phyloP scores from a whole-genome alignment of 2,329 filamentous ascomycete genomes.

The Chaetomiaceae sp. region DNA sequence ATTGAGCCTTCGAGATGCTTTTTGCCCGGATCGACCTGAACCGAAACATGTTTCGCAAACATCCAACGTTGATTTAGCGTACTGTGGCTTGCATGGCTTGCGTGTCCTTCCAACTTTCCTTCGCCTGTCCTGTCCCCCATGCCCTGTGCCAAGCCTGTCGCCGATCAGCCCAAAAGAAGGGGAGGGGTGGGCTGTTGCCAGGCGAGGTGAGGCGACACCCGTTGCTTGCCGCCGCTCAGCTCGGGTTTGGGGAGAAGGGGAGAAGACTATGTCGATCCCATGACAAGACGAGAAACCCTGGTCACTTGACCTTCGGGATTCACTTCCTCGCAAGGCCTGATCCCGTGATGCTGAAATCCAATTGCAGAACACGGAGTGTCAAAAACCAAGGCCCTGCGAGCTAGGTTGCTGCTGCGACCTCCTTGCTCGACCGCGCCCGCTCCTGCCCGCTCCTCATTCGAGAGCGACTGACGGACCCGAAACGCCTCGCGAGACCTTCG shows the following conservation, averaged over 20 bases:
- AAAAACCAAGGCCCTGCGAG: slow-evolving; percentile 7
- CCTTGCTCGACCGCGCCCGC: slow-evolving; percentile 5
- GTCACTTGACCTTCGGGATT: slow-evolving; percentile 16
- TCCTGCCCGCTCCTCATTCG: slow-evolving; percentile 4
- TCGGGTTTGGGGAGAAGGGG: background rate
- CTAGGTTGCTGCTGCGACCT: slow-evolving; percentile 11
- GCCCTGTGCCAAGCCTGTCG: slow-evolving; percentile 9
- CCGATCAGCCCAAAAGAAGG: background rate
- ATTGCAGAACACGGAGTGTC: slow-evolving; percentile 10
- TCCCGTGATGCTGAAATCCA: slow-evolving; percentile 14
- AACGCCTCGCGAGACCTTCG: background rate
- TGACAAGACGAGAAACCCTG: slow-evolving; percentile 2
- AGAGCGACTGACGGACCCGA: background rate
- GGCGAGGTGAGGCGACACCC: slow-evolving; percentile 14
- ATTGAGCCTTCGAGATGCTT: too few species aligned
- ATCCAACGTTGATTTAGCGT: background rate
- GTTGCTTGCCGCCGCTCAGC: slow-evolving; percentile 14
- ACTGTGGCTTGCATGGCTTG: slow-evolving; percentile 15
- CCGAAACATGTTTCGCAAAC: background rate
- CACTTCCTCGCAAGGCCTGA: background rate
- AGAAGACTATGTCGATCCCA: slow-evolving; percentile 7
- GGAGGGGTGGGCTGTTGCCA: background rate
- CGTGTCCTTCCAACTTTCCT: background rate
- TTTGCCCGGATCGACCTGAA: background rate
- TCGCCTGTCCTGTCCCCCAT: background rate